These are phyloP conservation scores for Pleurotus salmoneostramineus DNA, from an alignment of 768 basidiomycete species.

Conservation along the genomic window DNA sequence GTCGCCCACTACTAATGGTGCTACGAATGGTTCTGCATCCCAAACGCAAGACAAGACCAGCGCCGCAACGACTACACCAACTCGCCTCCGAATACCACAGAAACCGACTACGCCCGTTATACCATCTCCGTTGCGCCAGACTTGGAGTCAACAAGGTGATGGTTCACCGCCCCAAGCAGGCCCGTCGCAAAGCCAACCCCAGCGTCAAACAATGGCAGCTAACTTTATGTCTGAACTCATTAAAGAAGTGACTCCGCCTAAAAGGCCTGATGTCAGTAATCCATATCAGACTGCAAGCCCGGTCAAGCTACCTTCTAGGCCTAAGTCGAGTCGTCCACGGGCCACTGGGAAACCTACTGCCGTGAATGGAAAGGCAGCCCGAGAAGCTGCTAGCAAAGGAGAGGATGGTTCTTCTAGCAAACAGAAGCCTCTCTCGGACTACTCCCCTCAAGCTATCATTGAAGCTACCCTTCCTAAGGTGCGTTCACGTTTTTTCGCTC, in stretches of 20 bases:
- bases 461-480: conserved; percentile 78
- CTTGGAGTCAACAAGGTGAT: conserved; percentile 50
- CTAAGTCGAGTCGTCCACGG: conserved; percentile 36
- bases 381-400: conserved; percentile 16
- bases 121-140: conserved; percentile 74
- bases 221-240: conserved; percentile 67
- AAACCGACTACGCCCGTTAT: conserved; percentile 51
- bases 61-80: conserved; percentile 5
- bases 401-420: conserved; percentile 15
- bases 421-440: conserved; percentile 21
- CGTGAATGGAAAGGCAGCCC: conserved; percentile 22
- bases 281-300: conserved; percentile 77
- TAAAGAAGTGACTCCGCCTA: conserved; percentile 64
- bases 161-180: conserved; percentile 30
- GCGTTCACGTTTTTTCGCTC: conserved; percentile 14
- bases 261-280: conserved; percentile 66
- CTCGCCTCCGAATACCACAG: conserved; percentile 30
- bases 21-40: conserved; percentile 1
- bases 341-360: conserved; percentile 34
- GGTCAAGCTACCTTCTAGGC: conserved; percentile 44
- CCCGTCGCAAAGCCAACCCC: conserved; percentile 27
- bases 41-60: no score
- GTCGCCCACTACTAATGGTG: conserved; percentile 19
- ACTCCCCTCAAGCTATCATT: conserved; percentile 65
- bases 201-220: conserved; percentile 61